phyloP scores from a whole-genome alignment of 306 rosid species.

The Macrotyloma uniflorum region DNA sequence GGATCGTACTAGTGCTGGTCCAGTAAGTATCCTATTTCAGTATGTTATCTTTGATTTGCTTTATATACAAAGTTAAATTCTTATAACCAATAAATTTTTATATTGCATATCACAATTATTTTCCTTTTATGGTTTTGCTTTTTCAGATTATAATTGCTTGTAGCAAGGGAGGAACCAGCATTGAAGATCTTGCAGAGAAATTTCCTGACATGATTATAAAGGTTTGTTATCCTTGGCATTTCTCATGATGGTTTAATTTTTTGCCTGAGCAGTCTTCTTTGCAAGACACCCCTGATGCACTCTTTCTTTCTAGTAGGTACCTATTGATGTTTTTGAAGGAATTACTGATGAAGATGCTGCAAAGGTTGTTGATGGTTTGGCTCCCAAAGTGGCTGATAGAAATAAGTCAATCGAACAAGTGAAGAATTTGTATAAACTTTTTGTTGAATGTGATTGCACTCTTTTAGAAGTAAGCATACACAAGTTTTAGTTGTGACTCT shows the following conservation, averaged over 20 bases:
- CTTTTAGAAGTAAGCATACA: conserved; percentile 81
- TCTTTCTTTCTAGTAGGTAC: conserved; percentile 66
- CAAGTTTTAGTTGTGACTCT: conserved; percentile 25
- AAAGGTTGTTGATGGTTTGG: conserved; percentile 97
- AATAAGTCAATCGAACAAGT: conserved; percentile 90
- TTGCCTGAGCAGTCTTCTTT: conserved; percentile 9
- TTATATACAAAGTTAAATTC: conserved; percentile 20
- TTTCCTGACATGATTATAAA: conserved; percentile 89
- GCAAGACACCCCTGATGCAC: conserved; percentile 33
- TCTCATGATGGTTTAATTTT: conserved; percentile 30
- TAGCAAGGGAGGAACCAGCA: conserved; percentile 97
- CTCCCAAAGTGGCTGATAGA: conserved; percentile 78
- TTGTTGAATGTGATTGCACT: conserved; percentile 86
- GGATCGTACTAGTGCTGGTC: conserved; percentile 91
- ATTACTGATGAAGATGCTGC: conserved; percentile 95
- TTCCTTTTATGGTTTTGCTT: conserved; percentile 33
- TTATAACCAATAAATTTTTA: not conserved
- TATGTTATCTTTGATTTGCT: conserved; percentile 15
- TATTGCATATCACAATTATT: conserved; percentile 16
- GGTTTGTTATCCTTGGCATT: conserved; percentile 54
- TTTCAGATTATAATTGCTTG: conserved; percentile 92
- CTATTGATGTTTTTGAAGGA: conserved; percentile 91
- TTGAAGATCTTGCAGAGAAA: conserved; percentile 99
- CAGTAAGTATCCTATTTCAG: conserved; percentile 65
- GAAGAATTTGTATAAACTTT: conserved; percentile 91